Conservation (phyloP, 2,329 filamentous ascomycete genomes). For the Colletotrichum plurivorum region DNA sequence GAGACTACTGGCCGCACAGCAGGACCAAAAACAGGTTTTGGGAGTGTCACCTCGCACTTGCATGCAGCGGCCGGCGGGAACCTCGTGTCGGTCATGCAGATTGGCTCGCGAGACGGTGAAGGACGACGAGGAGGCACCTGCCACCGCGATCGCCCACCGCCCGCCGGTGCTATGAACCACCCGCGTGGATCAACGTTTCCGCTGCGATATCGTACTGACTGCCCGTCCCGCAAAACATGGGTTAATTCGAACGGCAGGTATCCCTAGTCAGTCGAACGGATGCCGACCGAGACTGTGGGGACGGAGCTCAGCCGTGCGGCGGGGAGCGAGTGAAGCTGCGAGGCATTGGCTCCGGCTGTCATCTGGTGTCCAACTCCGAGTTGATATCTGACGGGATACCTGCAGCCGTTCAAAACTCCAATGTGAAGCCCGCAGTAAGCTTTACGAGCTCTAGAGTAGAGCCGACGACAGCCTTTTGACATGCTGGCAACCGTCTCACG, state of each 20-base stretch:
- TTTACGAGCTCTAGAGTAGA: neutral
- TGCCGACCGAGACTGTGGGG: constrained; percentile 22
- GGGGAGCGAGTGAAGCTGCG: constrained; percentile 12
- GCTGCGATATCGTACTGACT: neutral
- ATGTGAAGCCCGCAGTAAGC: neutral
- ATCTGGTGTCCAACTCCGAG: constrained; percentile 10
- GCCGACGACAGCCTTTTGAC: neutral
- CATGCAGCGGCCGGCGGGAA: constrained; percentile 39
- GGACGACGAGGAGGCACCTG: neutral
- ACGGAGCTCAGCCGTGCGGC: neutral
- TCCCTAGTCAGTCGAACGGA: constrained; percentile 12
- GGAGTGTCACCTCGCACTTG: constrained; percentile 39
- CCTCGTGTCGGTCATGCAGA: constrained; percentile 32
- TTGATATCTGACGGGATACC: constrained; percentile 10
- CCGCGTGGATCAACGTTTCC: constrained; percentile 12
- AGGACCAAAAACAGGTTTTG: constrained; percentile 39
- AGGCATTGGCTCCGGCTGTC: constrained; percentile 16
- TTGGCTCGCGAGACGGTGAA: constrained; percentile 38
- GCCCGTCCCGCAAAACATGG: neutral
- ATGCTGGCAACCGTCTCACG: neutral
- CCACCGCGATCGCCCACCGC: constrained; percentile 3
- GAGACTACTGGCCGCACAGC: constrained; percentile 32
- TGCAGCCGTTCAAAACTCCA: neutral
- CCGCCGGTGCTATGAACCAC: neutral
- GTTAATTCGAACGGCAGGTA: neutral